Evolutionary conservation across 108 stramenopile species (phyloP), one percentile per base, ranked within the genome.

Genomic region (Nitzschia sp.): DNA sequence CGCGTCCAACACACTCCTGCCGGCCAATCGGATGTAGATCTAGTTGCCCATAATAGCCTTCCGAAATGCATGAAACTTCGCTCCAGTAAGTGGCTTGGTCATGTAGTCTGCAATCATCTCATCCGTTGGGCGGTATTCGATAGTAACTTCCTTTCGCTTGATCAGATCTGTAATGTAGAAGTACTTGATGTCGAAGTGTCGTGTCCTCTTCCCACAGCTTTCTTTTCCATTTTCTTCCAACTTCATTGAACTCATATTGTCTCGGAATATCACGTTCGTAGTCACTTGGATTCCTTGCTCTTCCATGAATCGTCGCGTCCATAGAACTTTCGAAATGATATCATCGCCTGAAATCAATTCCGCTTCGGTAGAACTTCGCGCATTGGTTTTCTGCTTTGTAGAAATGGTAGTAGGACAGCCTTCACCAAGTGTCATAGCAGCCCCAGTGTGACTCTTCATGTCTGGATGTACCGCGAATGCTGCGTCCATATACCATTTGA

Each of bases 71-170:
- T 21, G 21, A 47, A 85, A 85, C 31, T 29, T 24, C 1, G 53
- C 1, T 23, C 81, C 81, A 32, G 81, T 75, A 5, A 86, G 46
- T 19, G 85, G 85, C 68, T 86, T 83, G 1, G 85, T 83, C 32
- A 82, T 59, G 54, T 70, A 81, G 56, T 83, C 80, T 13, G 80
- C 86, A 9, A 75, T 63, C 86, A 87, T 83, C 4, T 83, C 49
- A 13, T 69, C 34, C 3, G 82, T 87, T 1, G 80, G 80, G 56
- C 86, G 83, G 56, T 75, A 79, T 36, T 73, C 54, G 17, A 79
- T 60, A 18, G 47, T 21, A 0, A 70, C 17, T 27, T 77, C 68
- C 24, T 32, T 42, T 1, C 48, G 53, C 1, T 55, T 35, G 25
- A 83, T 46, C 19, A 33, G 57, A 59, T 78, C 82, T 15, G 72